phyloP scores from a whole-genome alignment of 2,329 filamentous ascomycete species.

The Triangularia verruculosa region DNA sequence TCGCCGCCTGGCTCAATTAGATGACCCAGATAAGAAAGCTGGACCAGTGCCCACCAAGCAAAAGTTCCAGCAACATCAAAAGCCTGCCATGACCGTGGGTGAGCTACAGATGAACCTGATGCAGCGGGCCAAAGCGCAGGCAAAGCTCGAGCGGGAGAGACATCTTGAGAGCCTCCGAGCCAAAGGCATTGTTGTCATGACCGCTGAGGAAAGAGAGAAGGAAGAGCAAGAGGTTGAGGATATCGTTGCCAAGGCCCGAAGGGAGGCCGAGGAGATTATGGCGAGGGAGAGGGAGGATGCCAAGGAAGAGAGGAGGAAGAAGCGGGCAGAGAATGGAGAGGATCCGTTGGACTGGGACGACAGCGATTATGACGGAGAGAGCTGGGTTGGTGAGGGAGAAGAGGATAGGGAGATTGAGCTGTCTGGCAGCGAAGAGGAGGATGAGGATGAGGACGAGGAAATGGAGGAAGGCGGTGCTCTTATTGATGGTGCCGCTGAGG shows the following conservation, averaged over 20 bases:
- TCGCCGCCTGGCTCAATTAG: conserved; percentile 71
- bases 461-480: conserved; percentile 19
- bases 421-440: conserved; percentile 25
- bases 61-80: conserved; percentile 29
- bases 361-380: conserved; percentile 51
- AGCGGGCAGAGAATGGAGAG: conserved; percentile 40
- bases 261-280: conserved; percentile 76
- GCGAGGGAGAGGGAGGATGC: conserved; percentile 71
- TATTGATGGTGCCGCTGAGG: conserved; percentile 27
- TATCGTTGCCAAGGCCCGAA: conserved; percentile 77
- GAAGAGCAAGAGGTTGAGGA: conserved; percentile 84
- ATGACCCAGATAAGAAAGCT: conserved; percentile 57
- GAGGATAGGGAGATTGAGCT: conserved; percentile 22
- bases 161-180: conserved; percentile 73
- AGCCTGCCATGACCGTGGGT: conserved; percentile 59
- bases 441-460: conserved; percentile 34
- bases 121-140: conserved; percentile 74
- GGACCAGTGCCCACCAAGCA: conserved; percentile 36
- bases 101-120: conserved; percentile 68
- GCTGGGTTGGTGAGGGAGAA: conserved; percentile 31
- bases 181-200: conserved; percentile 78
- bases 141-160: conserved; percentile 70
- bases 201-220: conserved; percentile 78
- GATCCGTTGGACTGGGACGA: conserved; percentile 57
- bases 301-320: conserved; percentile 58